Evolutionary conservation across 805 yeast species (phyloP).

Genomic region (Kockiozyma suomiensis): DNA sequence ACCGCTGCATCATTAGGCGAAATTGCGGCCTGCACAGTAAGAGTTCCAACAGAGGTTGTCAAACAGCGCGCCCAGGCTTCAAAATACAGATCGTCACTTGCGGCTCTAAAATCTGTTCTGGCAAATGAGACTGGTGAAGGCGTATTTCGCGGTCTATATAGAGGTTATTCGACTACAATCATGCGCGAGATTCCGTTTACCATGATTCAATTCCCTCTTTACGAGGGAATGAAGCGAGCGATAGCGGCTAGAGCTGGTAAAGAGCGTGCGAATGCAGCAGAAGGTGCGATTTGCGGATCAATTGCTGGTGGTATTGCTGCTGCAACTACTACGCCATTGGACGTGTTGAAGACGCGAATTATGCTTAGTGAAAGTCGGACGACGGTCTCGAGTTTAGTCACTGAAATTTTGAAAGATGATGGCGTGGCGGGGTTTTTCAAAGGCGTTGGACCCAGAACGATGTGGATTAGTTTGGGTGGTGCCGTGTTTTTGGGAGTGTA

Average conservation of each 20-base stretch:
- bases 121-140: slow-evolving; percentile 78
- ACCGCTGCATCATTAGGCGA: slow-evolving; percentile 86
- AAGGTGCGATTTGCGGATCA: slow-evolving; percentile 89
- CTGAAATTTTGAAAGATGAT: slow-evolving; percentile 64
- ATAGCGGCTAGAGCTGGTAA: slow-evolving; percentile 53
- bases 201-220: slow-evolving; percentile 90
- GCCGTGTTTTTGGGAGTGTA: slow-evolving; percentile 95
- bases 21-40: slow-evolving; percentile 84
- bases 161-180: slow-evolving; percentile 93
- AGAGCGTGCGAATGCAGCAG: slow-evolving; percentile 58
- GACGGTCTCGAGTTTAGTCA: slow-evolving; percentile 52
- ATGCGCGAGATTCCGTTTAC: slow-evolving; percentile 97
- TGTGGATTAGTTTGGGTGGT: slow-evolving; percentile 99
- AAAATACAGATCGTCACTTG: slow-evolving; percentile 58
- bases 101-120: slow-evolving; percentile 65
- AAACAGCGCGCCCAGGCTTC: slow-evolving; percentile 92
- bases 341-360: slow-evolving; percentile 88
- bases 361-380: slow-evolving; percentile 67
- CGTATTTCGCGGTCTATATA: slow-evolving; percentile 70
- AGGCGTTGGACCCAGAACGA: slow-evolving; percentile 93
- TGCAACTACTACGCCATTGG: slow-evolving; percentile 91
- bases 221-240: slow-evolving; percentile 72
- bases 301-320: slow-evolving; percentile 95
- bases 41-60: slow-evolving; percentile 96
- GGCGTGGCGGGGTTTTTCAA: slow-evolving; percentile 71